Percentiles rank a stretch among this genome's conserved stretches.
phyloP scores from a whole-genome alignment of 2,329 filamentous ascomycete species.

The Furcasterigmium furcatum region DNA sequence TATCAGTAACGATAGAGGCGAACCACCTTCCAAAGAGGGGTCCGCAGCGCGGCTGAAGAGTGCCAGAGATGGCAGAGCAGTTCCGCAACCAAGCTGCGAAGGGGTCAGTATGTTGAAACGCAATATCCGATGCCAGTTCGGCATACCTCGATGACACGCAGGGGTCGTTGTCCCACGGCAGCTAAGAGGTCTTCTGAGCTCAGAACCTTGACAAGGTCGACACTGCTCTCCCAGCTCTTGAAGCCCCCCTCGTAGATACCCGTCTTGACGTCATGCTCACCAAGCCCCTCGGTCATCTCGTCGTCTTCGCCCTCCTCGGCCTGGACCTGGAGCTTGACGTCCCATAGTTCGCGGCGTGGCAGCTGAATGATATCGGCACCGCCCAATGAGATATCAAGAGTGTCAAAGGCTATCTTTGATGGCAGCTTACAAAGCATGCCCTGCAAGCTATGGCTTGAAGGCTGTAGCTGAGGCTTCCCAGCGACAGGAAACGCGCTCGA shows the following conservation, averaged over 20 bases:
- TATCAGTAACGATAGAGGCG: slow-evolving; percentile 56
- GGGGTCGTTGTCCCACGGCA: slow-evolving; percentile 25
- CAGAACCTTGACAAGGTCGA: slow-evolving; percentile 73
- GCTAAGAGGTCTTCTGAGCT: slow-evolving; percentile 35
- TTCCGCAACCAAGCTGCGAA: slow-evolving; percentile 71
- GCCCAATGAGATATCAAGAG: slow-evolving; percentile 58
- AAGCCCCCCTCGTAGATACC: slow-evolving; percentile 85
- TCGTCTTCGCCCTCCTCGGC: slow-evolving; percentile 51
- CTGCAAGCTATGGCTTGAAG: slow-evolving; percentile 46
- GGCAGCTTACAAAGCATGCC: slow-evolving; percentile 59
- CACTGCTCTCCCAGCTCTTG: slow-evolving; percentile 86
- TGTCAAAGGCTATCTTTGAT: slow-evolving; percentile 69
- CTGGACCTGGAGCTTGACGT: slow-evolving; percentile 79
- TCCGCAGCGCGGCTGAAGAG: slow-evolving; percentile 43
- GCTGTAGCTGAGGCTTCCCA: slow-evolving; percentile 56
- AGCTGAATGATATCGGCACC: slow-evolving; percentile 51
- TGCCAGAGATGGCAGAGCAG: slow-evolving; percentile 68
- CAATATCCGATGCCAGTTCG: slow-evolving; percentile 15
- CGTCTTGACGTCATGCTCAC: slow-evolving; percentile 71
- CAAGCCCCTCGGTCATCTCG: slow-evolving; percentile 46
- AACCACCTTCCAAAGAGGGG: not conserved
- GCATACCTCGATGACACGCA: slow-evolving; percentile 53
- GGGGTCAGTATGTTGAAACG: no score
- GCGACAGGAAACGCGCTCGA: slow-evolving; percentile 57
- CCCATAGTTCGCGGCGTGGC: slow-evolving; percentile 76